phyloP scores from a whole-genome alignment of 495 filamentous ascomycete species.

The Amorphotheca resinae region DNA sequence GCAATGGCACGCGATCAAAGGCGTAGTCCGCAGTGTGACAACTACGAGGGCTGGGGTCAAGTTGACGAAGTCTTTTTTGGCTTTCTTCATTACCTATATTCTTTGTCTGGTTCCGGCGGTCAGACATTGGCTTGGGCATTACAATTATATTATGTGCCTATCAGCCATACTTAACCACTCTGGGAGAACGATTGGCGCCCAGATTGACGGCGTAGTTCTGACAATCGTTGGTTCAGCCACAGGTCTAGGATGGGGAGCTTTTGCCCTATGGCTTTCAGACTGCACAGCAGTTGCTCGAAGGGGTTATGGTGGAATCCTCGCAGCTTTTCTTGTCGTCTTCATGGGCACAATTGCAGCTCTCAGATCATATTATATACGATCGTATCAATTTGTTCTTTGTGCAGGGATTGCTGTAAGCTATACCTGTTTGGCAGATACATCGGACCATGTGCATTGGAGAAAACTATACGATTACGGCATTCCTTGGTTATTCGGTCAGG shows the following conservation, averaged over 20 bases:
- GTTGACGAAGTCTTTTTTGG: slow-evolving; percentile 38
- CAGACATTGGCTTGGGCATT: slow-evolving; percentile 34
- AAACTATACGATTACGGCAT: slow-evolving; percentile 41
- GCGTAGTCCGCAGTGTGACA: slow-evolving; percentile 23
- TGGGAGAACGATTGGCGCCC: slow-evolving; percentile 38
- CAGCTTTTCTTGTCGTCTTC: slow-evolving; percentile 38
- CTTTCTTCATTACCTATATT: slow-evolving; percentile 40
- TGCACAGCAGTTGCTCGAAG: slow-evolving; percentile 27
- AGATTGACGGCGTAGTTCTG: slow-evolving; percentile 40
- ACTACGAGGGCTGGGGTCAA: slow-evolving; percentile 36
- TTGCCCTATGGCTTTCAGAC: slow-evolving; percentile 40
- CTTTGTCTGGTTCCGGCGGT: slow-evolving; percentile 37
- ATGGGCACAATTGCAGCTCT: slow-evolving; percentile 36
- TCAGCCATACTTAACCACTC: slow-evolving; percentile 43
- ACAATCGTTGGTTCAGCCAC: slow-evolving; percentile 40
- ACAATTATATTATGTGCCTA: slow-evolving; percentile 39
- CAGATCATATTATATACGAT: slow-evolving; percentile 38
- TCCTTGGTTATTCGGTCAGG: slow-evolving; percentile 44
- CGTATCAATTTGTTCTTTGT: slow-evolving; percentile 40
- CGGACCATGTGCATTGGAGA: slow-evolving; percentile 27
- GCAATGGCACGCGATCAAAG: slow-evolving; percentile 29
- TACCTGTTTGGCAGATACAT: slow-evolving; percentile 36
- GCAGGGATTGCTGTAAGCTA: slow-evolving; percentile 43
- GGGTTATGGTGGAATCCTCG: slow-evolving; percentile 42
- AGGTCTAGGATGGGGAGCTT: slow-evolving; percentile 43